Base-by-base conservation (phyloP, 345 rosid genomes). In the Gossypium arboreum region DNA sequence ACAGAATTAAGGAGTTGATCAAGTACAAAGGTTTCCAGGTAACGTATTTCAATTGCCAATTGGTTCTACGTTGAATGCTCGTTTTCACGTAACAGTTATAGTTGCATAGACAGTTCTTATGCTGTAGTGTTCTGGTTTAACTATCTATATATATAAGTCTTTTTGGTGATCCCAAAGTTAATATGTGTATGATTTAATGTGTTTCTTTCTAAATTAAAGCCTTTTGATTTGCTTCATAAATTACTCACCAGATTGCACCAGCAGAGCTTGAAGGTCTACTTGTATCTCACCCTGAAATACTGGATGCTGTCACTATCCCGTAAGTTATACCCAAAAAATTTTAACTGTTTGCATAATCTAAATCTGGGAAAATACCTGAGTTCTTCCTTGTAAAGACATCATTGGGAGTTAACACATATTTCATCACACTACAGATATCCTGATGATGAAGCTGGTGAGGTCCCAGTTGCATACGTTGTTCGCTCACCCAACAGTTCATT, bases 231-330 rank as follows among this genome's bases (percentile, higher is more conserved):
- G 58, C 57, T 76, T 78, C 47, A 43, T 61, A 76, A 54, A 62
- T 66, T 5, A 25, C 12, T 50, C 54, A 41, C 48, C 43, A 96
- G 99, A 89, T 96, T 79, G 99, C 99, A 61, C 99, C 98, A 51
- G 99, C 98, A 52, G 99, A 96, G 81, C 89, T 96, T 62, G 99
- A 96, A 87, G 98, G 91, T 55, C 83, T 96, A 22, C 95, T 96
- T 73, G 89, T 96, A 79, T 86, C 99, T 55, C 99, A 93, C 78
- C 88, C 97, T 3, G 88, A 89, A 73, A 88, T 95, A 70, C 67
- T 86, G 64, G 99, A 96, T 77, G 95, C 98, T 74, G 98, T 84
- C 18, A 97, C 93, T 65, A 92, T 92, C 76, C 97, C 98, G 98
- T 93, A 83, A 88, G 98, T 86, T 71, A 39, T 75, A 34, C 17